A percentile compares a stretch with the other conserved stretches of the same genome.
These are phyloP conservation scores for Drosera capensis DNA, from an alignment of 148 eudicot genomes.

Conservation along the genomic window DNA sequence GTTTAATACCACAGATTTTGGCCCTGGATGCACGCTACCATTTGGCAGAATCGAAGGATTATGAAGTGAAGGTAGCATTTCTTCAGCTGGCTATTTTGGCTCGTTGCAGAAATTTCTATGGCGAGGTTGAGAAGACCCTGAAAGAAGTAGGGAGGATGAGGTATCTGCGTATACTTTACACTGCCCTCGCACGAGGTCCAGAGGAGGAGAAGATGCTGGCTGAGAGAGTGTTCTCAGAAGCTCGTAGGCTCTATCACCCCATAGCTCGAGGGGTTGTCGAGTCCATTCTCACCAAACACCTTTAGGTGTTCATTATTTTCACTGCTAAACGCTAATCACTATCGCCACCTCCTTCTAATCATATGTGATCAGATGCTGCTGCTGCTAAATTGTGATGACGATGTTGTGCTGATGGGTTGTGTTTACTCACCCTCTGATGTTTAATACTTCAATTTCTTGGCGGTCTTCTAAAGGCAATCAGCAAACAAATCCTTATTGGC, in stretches of 20 bases:
- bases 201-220: conserved; percentile 81
- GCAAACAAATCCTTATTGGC: too few species aligned
- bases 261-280: conserved; percentile 94
- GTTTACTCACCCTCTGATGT: too few species aligned
- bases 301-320: conserved; percentile 8
- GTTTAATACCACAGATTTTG: conserved; percentile 27
- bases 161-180: conserved; percentile 79
- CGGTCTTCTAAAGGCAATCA: too few species aligned
- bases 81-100: conserved; percentile 72
- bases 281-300: conserved; percentile 64
- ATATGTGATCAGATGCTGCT: too few species aligned
- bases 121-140: conserved; percentile 80
- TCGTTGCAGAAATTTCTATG: conserved; percentile 51
- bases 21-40: conserved; percentile 57
- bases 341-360: too few species aligned
- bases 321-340: neutral
- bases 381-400: too few species aligned
- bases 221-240: conserved; percentile 65
- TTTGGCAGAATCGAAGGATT: conserved; percentile 82
- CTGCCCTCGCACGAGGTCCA: conserved; percentile 50
- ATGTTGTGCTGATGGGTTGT: too few species aligned
- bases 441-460: too few species aligned
- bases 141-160: conserved; percentile 96
- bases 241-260: conserved; percentile 69
- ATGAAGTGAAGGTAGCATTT: conserved; percentile 92